These are phyloP conservation scores for Pyrenochaeta sp. DNA, from an alignment of 2,329 filamentous ascomycete species.

Conservation along the genomic window DNA sequence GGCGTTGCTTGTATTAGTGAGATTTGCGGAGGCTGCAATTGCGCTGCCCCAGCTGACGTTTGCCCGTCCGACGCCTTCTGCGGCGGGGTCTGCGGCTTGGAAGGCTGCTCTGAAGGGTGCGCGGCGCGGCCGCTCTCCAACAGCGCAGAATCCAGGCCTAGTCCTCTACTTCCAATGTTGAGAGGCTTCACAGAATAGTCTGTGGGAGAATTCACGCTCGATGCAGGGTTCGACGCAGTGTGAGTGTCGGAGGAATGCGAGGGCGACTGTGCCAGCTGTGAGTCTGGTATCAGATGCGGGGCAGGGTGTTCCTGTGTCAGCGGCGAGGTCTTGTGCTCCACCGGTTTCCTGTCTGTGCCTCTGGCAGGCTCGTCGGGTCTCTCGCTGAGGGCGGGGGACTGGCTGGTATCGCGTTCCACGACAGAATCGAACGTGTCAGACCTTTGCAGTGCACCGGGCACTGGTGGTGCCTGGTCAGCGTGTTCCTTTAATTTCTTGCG, in stretches of 20 bases:
- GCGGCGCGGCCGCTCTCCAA: slow-evolving; percentile 20
- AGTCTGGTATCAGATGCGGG: slow-evolving; percentile 37
- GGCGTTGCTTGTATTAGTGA: slow-evolving; percentile 52
- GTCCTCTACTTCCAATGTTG: slow-evolving; percentile 26
- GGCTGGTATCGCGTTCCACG: slow-evolving; percentile 47
- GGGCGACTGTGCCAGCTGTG: slow-evolving; percentile 43
- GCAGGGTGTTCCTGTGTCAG: slow-evolving; percentile 26
- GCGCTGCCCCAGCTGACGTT: slow-evolving; percentile 15
- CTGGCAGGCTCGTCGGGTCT: slow-evolving; percentile 37
- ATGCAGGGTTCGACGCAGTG: slow-evolving; percentile 34
- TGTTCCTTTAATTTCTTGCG: slow-evolving; percentile 87
- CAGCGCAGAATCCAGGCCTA: slow-evolving; percentile 33
- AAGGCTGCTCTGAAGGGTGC: slow-evolving; percentile 16
- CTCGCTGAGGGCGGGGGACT: slow-evolving; percentile 48
- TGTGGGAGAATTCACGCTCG: slow-evolving; percentile 42
- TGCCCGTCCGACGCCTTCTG: slow-evolving; percentile 13
- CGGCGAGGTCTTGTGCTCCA: slow-evolving; percentile 33
- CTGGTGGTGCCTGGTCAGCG: slow-evolving; percentile 56
- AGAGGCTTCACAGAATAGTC: slow-evolving; percentile 46
- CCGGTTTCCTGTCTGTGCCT: slow-evolving; percentile 21
- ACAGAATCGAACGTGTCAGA: slow-evolving; percentile 45
- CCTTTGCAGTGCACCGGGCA: slow-evolving; percentile 44
- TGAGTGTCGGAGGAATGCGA: slow-evolving; percentile 34
- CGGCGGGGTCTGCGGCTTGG: slow-evolving; percentile 22
- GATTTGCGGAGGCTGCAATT: slow-evolving; percentile 44